Percentiles rank a stretch among this genome's conserved stretches.
Evolutionary conservation across 2,329 filamentous ascomycete species (phyloP).

Genomic region (Aureobasidium sp.): DNA sequence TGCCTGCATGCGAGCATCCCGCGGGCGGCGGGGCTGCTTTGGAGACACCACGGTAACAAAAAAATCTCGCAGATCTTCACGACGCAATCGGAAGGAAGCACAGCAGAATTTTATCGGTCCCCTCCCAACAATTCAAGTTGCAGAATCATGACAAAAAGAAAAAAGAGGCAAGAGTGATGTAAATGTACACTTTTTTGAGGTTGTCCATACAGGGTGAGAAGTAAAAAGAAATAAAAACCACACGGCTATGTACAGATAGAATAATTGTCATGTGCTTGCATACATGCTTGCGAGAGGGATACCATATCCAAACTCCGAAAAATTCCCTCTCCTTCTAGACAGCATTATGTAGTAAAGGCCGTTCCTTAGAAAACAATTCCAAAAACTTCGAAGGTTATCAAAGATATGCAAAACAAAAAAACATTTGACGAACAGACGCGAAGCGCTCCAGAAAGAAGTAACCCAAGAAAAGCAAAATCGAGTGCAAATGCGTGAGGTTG

Average conservation of each 20-base stretch:
- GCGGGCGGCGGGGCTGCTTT: neutral
- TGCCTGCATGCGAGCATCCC: neutral
- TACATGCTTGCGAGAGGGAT: neutral
- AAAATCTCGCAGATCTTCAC: neutral
- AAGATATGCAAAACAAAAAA: conserved; percentile 8
- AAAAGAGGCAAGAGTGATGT: neutral
- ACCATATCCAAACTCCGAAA: conserved; percentile 11
- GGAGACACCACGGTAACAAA: conserved; percentile 6
- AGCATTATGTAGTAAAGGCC: conserved; percentile 7
- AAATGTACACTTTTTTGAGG: conserved; percentile 11
- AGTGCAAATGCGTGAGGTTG: neutral
- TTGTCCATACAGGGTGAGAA: neutral
- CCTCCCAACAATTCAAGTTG: neutral
- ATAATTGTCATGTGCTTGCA: neutral
- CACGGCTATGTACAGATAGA: conserved; percentile 8
- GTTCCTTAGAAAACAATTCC: neutral
- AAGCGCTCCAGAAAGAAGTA: conserved; percentile 7
- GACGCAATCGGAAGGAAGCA: neutral
- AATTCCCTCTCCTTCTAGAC: conserved; percentile 9
- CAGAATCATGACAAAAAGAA: neutral
- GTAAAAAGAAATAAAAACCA: neutral
- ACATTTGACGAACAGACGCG: neutral
- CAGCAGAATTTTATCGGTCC: neutral
- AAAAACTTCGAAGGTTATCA: neutral
- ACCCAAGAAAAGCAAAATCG: conserved; percentile 1